Evolutionary conservation across 257 asterid genomes (phyloP).

Genomic region (Marsdenia floribunda): DNA sequence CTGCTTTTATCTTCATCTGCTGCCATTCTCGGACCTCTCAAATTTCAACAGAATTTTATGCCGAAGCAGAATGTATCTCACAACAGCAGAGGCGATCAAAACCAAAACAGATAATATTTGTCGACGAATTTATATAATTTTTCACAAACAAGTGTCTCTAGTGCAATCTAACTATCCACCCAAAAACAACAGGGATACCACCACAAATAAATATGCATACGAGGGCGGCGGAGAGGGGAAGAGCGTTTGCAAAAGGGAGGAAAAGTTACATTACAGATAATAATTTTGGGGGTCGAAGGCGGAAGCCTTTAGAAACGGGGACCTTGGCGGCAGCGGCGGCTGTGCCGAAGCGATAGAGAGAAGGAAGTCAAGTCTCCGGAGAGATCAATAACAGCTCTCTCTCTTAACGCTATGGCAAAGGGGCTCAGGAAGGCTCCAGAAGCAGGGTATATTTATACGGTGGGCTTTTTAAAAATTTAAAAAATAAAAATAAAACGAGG

Average conservation of each 20-base stretch:
- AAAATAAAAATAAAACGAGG: neutral
- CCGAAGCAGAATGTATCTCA: neutral
- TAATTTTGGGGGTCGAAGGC: slow-evolving; percentile 1
- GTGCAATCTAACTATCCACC: neutral
- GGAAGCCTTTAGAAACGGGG: slow-evolving; percentile 17
- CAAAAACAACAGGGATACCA: slow-evolving; percentile 10
- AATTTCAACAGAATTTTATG: neutral
- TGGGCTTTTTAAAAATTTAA: neutral
- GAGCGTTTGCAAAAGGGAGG: slow-evolving; percentile 4
- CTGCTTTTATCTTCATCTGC: slow-evolving; percentile 33
- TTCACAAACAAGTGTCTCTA: neutral
- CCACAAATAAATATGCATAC: neutral
- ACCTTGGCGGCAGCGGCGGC: neutral
- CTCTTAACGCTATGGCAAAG: slow-evolving; percentile 13
- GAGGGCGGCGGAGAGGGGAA: too few relatives aligned
- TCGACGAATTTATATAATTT: slow-evolving; percentile 37
- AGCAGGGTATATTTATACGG: slow-evolving; percentile 18
- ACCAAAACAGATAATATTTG: slow-evolving; percentile 11
- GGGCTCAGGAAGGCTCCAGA: slow-evolving; percentile 49
- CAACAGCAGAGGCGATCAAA: neutral
- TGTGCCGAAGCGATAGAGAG: slow-evolving; percentile 5
- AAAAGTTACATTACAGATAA: slow-evolving; percentile 15
- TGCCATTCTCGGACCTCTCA: slow-evolving; percentile 44
- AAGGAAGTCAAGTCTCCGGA: neutral
- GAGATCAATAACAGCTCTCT: slow-evolving; percentile 21